A percentile compares a stretch with the other conserved stretches of the same genome.
These are phyloP conservation scores for Krasilnikovozyma curviuscula DNA, from an alignment of 768 basidiomycete species.

Conservation along the genomic window DNA sequence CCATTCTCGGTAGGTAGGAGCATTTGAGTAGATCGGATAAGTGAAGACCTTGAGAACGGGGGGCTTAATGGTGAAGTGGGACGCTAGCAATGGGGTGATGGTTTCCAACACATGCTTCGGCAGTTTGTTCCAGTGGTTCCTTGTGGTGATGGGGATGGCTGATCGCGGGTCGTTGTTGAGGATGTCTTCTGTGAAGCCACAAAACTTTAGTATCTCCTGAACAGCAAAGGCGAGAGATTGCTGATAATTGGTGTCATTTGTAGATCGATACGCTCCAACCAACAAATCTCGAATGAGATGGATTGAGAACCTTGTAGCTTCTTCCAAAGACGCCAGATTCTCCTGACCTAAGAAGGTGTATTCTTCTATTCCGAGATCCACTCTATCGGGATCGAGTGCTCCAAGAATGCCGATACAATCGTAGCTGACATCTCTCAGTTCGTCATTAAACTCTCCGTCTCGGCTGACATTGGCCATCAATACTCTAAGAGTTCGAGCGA, in stretches of 20 bases:
- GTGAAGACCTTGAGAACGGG: conserved; percentile 24
- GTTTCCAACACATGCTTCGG: conserved; percentile 72
- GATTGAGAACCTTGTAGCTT: conserved; percentile 57
- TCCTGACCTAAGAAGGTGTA: conserved; percentile 61
- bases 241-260: conserved; percentile 85
- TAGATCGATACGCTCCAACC: conserved; percentile 74
- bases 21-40: conserved; percentile 56
- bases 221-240: conserved; percentile 73
- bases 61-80: no score
- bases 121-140: conserved; percentile 56
- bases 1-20: conserved; percentile 86
- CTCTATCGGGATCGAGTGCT: conserved; percentile 80
- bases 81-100: conserved; percentile 61
- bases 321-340: conserved; percentile 24
- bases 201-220: conserved; percentile 72
- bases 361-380: conserved; percentile 34
- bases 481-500: conserved; percentile 46
- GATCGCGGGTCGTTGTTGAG: conserved; percentile 32
- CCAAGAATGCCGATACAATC: conserved; percentile 84
- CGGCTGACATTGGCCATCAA: conserved; percentile 53
- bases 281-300: conserved; percentile 72
- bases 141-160: conserved; percentile 44
- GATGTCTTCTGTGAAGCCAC: conserved; percentile 62
- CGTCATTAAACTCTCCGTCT: conserved; percentile 50
- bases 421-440: conserved; percentile 54